Evolutionary conservation across 2,329 filamentous ascomycete species (phyloP).

Genomic region (Fusarium gaditjirri): DNA sequence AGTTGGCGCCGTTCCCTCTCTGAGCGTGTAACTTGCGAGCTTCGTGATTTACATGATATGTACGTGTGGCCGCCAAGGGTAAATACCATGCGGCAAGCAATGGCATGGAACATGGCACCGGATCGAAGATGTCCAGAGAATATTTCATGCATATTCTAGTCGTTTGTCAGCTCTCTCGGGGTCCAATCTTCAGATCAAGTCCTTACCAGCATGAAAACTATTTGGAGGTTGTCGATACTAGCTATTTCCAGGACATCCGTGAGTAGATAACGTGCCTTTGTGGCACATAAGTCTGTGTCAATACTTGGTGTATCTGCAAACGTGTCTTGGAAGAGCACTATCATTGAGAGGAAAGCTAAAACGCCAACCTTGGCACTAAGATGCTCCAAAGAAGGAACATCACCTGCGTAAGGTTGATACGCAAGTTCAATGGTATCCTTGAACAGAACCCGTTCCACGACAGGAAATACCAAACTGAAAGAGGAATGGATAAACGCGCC

Average conservation of each 20-base stretch:
- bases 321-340: constrained; percentile 36
- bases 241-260: constrained; percentile 56
- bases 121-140: constrained; percentile 59
- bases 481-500: constrained; percentile 44
- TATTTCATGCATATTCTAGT: constrained; percentile 52
- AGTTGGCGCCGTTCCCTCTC: constrained; percentile 49
- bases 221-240: constrained; percentile 57
- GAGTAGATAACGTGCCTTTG: constrained; percentile 55
- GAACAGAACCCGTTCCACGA: constrained; percentile 60
- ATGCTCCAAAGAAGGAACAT: constrained; percentile 37
- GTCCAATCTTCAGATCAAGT: accelerated
- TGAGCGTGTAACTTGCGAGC: constrained; percentile 20
- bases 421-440: constrained; percentile 56
- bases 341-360: constrained; percentile 58
- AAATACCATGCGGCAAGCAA: constrained; percentile 60
- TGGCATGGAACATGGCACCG: constrained; percentile 55
- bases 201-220: constrained; percentile 60
- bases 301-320: constrained; percentile 36
- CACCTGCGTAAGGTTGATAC: constrained; percentile 48
- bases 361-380: constrained; percentile 58
- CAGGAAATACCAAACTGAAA: constrained; percentile 59
- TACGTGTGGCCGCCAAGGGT: constrained; percentile 59
- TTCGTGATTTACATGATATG: constrained; percentile 13
- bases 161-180: constrained; percentile 33
- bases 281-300: constrained; percentile 54